These are phyloP conservation scores for Leccinum longicurvipes DNA, from an alignment of 768 basidiomycete genomes.

Conservation along the genomic window DNA sequence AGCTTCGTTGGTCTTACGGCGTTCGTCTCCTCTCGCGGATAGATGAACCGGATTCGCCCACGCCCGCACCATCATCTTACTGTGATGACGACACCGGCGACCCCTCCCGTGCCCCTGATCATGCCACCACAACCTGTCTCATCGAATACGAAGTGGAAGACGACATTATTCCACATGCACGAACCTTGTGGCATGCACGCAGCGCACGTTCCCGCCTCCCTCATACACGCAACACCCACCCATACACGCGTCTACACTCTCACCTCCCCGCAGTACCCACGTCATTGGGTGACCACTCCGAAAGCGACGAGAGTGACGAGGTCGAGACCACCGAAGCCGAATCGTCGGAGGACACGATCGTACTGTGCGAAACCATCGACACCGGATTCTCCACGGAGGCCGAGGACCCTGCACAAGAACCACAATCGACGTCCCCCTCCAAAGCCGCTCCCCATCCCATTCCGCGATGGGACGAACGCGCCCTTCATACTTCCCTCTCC, in stretches of 20 bases:
- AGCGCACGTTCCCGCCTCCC: neutral
- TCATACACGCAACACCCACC: neutral
- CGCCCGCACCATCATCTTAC: constrained; percentile 1
- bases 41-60: constrained; percentile 7
- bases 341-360: constrained; percentile 23
- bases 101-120: too few relatives aligned
- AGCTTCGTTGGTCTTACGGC: constrained; percentile 94
- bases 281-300: constrained; percentile 24
- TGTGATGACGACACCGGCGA: constrained; percentile 8
- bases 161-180: neutral
- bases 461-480: constrained; percentile 4
- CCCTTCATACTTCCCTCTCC: neutral
- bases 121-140: neutral
- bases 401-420: constrained; percentile 3
- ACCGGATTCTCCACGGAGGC: constrained; percentile 13
- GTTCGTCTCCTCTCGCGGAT: constrained; percentile 73
- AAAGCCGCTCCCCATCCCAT: neutral
- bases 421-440: neutral
- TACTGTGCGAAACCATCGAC: constrained; percentile 5
- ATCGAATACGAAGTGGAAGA: constrained; percentile 9
- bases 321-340: constrained; percentile 16
- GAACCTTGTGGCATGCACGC: neutral
- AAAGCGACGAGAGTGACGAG: constrained; percentile 18
- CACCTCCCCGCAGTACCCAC: constrained; percentile 23
- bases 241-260: neutral